Evolutionary conservation across 768 basidiomycete species (phyloP).

Genomic region (Amanita rimosa): DNA sequence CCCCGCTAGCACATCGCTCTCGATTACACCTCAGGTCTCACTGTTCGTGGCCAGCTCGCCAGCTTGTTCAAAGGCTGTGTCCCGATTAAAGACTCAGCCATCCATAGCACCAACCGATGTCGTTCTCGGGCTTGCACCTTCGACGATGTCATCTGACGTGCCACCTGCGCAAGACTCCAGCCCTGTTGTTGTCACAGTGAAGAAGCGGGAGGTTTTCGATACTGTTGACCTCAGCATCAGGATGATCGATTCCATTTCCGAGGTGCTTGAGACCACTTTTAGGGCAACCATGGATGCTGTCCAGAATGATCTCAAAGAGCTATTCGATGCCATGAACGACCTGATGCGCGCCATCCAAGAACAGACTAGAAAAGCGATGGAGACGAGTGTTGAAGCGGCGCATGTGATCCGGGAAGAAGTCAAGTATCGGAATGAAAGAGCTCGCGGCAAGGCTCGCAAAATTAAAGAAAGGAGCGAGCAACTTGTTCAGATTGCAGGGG

Average conservation of each 20-base stretch:
- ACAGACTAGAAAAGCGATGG: slow-evolving; percentile 34
- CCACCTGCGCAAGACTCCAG: slow-evolving; percentile 10
- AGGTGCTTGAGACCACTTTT: slow-evolving; percentile 34
- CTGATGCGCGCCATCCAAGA: slow-evolving; percentile 37
- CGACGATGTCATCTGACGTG: slow-evolving; percentile 11
- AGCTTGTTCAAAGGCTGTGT: slow-evolving; percentile 10
- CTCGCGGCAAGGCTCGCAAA: slow-evolving; percentile 41
- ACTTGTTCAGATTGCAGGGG: slow-evolving; percentile 30
- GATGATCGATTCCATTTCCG: slow-evolving; percentile 34
- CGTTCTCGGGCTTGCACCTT: slow-evolving; percentile 11
- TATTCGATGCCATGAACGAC: slow-evolving; percentile 48
- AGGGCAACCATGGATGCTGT: slow-evolving; percentile 32
- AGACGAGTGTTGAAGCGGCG: slow-evolving; percentile 37
- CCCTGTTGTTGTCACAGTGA: slow-evolving; percentile 13
- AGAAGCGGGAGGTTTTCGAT: slow-evolving; percentile 11
- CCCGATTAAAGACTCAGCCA: slow-evolving; percentile 8
- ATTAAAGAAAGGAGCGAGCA: slow-evolving; percentile 37
- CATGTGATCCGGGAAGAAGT: slow-evolving; percentile 33
- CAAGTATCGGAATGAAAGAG: slow-evolving; percentile 36
- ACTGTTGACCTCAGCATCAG: slow-evolving; percentile 26
- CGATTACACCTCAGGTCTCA: slow-evolving; percentile 14
- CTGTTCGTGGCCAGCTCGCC: slow-evolving; percentile 10
- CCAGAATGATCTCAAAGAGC: slow-evolving; percentile 41
- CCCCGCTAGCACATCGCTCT: slow-evolving; percentile 34
- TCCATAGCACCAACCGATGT: slow-evolving; percentile 16